These are phyloP conservation scores for Penicillium sp. DNA, from an alignment of 2,329 filamentous ascomycete species.

Conservation along the genomic window DNA sequence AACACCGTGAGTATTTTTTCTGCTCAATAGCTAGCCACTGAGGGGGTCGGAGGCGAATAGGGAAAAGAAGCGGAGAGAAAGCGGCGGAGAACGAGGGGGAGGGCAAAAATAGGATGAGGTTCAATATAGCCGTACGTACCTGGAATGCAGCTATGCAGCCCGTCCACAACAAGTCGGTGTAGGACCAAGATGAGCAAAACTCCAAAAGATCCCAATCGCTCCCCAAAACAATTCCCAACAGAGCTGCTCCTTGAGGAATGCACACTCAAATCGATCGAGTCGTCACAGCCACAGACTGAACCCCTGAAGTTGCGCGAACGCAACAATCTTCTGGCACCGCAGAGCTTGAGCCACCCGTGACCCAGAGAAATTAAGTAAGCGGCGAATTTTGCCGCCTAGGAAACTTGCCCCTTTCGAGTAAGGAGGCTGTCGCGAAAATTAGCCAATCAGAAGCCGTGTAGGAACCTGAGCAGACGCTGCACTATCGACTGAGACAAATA, in stretches of 20 bases:
- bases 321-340: constrained; percentile 5
- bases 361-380: constrained; percentile 21
- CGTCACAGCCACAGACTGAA: constrained; percentile 14
- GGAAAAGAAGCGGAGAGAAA: background rate
- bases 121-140: constrained; percentile 1
- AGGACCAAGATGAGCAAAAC: background rate
- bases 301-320: constrained; percentile 21
- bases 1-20: constrained; percentile 9
- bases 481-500: background rate
- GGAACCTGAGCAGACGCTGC: background rate
- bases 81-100: background rate
- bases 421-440: background rate
- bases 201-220: background rate
- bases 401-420: constrained; percentile 15
- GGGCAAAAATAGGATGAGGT: background rate
- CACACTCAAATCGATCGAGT: constrained; percentile 8
- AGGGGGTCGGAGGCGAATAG: background rate
- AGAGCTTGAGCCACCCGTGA: constrained; percentile 20
- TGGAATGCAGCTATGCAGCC: background rate
- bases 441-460: constrained; percentile 11
- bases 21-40: constrained; percentile 5
- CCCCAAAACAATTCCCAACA: constrained; percentile 12
- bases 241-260: constrained; percentile 8
- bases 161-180: constrained; percentile 10
- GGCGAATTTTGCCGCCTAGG: constrained; percentile 20